These are phyloP conservation scores for Penicillium canariense DNA, from an alignment of 495 filamentous ascomycete species.

Conservation along the genomic window DNA sequence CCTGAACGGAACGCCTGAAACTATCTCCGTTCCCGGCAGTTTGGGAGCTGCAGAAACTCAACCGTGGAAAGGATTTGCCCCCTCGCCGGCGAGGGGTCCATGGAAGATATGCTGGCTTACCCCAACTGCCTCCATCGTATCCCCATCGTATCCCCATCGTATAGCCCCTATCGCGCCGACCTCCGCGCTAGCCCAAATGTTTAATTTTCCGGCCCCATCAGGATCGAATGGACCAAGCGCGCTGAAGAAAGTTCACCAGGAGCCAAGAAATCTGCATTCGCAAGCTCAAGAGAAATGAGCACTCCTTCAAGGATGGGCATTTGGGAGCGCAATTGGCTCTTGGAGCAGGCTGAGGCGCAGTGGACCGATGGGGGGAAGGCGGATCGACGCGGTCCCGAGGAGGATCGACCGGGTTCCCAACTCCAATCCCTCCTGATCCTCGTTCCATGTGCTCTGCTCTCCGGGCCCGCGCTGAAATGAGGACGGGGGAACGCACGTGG, in stretches of 20 bases:
- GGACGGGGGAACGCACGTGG: background rate
- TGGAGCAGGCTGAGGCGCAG: background rate
- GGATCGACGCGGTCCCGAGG: conserved; percentile 11
- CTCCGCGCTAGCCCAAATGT: background rate
- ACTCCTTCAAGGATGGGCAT: background rate
- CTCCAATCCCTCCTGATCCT: conserved; percentile 1
- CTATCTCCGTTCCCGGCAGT: background rate
- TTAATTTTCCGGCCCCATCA: background rate
- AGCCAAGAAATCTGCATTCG: background rate
- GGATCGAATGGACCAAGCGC: background rate
- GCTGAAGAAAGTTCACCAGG: background rate
- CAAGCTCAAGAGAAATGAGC: background rate
- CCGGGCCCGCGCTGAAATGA: background rate
- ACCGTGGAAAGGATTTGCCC: background rate
- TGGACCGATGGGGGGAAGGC: background rate
- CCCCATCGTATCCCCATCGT: background rate
- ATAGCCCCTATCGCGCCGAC: background rate
- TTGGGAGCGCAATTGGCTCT: background rate
- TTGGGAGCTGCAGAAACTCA: background rate
- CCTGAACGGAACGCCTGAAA: background rate
- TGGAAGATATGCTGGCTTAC: background rate
- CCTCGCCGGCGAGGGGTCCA: background rate
- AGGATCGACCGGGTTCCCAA: conserved; percentile 12
- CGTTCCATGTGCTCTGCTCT: conserved; percentile 6
- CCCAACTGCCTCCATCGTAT: conserved; percentile 19